phyloP scores from a whole-genome alignment of 2,329 filamentous ascomycete species.

The Epicoccum sorghinum region DNA sequence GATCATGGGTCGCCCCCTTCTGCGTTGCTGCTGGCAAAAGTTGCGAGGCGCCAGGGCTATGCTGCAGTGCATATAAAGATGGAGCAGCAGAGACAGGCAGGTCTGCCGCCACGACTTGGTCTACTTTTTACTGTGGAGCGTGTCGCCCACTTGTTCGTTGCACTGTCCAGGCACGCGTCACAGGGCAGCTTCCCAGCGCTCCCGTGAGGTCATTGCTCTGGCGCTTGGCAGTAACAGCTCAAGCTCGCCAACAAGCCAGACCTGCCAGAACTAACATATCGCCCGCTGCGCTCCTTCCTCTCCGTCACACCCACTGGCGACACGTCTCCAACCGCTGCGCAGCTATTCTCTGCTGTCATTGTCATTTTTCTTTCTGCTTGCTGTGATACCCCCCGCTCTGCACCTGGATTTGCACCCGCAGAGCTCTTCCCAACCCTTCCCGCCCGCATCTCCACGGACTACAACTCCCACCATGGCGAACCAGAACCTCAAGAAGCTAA shows the following conservation, averaged over 20 bases:
- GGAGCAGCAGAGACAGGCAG: too few species aligned
- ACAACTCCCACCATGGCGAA: constrained; percentile 34
- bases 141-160: constrained; percentile 11
- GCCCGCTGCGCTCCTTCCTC: constrained; percentile 5
- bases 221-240: constrained; percentile 20
- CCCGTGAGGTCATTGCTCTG: constrained; percentile 27
- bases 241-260: constrained; percentile 8
- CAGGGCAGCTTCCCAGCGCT: neutral
- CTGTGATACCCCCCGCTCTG: constrained; percentile 19
- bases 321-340: constrained; percentile 24
- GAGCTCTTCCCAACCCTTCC: constrained; percentile 14
- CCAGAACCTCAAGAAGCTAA: constrained; percentile 55
- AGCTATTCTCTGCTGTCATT: constrained; percentile 8
- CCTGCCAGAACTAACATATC: neutral
- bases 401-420: constrained; percentile 17
- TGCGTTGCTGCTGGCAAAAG: neutral
- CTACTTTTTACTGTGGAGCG: constrained; percentile 7
- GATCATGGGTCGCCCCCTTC: neutral
- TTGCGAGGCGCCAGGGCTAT: neutral
- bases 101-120: too few species aligned
- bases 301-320: constrained; percentile 15
- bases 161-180: constrained; percentile 15
- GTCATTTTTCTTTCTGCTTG: constrained; percentile 12
- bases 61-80: neutral
- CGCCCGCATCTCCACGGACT: neutral